phyloP scores from a whole-genome alignment of 2,329 filamentous ascomycete genomes.

The Lasiodiplodia gonubiensis region DNA sequence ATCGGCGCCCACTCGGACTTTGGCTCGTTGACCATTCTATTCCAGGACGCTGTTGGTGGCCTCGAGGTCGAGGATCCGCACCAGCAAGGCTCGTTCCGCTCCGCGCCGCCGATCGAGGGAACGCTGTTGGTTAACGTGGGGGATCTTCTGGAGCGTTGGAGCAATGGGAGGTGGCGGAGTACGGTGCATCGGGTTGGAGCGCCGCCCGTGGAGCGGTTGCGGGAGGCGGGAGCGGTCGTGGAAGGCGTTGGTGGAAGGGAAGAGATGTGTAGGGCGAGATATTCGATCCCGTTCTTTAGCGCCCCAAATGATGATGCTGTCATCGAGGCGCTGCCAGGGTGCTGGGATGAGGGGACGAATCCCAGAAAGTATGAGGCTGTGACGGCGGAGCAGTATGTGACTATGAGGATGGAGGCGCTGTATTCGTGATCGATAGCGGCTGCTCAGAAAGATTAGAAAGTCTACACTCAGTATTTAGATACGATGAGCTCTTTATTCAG shows the following conservation, averaged over 20 bases:
- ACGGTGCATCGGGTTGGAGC: slow-evolving; percentile 49
- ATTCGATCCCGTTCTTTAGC: slow-evolving; percentile 51
- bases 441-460: background rate
- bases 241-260: slow-evolving; percentile 33
- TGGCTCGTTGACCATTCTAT: slow-evolving; percentile 50
- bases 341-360: slow-evolving; percentile 37
- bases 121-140: slow-evolving; percentile 49
- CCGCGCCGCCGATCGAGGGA: slow-evolving; percentile 39
- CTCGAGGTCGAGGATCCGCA: slow-evolving; percentile 47
- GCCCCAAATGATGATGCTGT: slow-evolving; percentile 46
- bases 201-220: slow-evolving; percentile 33
- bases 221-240: background rate
- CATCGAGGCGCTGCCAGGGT: slow-evolving; percentile 47
- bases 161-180: slow-evolving; percentile 43
- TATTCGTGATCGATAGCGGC: slow-evolving; percentile 33
- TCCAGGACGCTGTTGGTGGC: slow-evolving; percentile 50
- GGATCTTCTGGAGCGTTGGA: slow-evolving; percentile 50
- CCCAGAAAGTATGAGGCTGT: slow-evolving; percentile 49
- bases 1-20: slow-evolving; percentile 53
- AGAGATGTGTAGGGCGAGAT: slow-evolving; percentile 42
- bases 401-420: slow-evolving; percentile 42
- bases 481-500: background rate
- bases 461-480: background rate
- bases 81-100: slow-evolving; percentile 37
- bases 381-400: slow-evolving; percentile 45